phyloP scores from a whole-genome alignment of 2,329 filamentous ascomycete genomes.

The Pestalotiopsis sp. region DNA sequence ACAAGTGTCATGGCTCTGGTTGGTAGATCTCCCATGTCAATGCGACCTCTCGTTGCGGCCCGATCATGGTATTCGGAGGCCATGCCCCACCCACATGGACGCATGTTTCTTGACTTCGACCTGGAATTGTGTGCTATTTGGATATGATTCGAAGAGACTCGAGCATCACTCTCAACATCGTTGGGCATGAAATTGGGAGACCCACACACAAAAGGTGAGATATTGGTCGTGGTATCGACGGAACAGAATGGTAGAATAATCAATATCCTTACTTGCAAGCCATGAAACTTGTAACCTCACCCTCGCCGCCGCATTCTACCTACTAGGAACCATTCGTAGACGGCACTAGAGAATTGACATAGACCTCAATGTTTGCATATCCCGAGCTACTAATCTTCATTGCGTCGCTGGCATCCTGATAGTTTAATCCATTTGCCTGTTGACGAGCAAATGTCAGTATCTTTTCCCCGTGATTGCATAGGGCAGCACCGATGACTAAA shows the following conservation, averaged over 20 bases:
- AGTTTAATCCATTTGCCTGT: constrained; percentile 40
- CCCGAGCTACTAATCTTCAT: constrained; percentile 44
- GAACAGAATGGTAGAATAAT: not conserved
- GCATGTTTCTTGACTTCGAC: not conserved
- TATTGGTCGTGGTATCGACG: not conserved
- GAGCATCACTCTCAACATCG: too few species aligned
- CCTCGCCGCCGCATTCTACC: not conserved
- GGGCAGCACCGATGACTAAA: too few species aligned
- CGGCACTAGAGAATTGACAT: constrained; percentile 50
- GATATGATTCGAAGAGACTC: too few species aligned
- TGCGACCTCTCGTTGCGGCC: constrained; percentile 9
- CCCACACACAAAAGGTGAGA: too few species aligned
- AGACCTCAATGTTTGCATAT: constrained; percentile 51
- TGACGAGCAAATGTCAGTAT: too few species aligned
- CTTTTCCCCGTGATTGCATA: too few species aligned
- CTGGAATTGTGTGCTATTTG: not conserved
- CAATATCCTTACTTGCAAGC: not conserved
- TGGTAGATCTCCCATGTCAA: constrained; percentile 2
- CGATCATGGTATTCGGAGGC: not conserved
- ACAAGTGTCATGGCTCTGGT: constrained; percentile 11
- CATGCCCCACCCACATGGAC: not conserved
- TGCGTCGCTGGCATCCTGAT: constrained; percentile 40
- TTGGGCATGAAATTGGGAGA: too few species aligned
- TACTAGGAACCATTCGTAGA: constrained; percentile 1
- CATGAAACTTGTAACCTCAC: not conserved